phyloP scores from a whole-genome alignment of 148 eudicot species.

The Suaeda aralocaspica region DNA sequence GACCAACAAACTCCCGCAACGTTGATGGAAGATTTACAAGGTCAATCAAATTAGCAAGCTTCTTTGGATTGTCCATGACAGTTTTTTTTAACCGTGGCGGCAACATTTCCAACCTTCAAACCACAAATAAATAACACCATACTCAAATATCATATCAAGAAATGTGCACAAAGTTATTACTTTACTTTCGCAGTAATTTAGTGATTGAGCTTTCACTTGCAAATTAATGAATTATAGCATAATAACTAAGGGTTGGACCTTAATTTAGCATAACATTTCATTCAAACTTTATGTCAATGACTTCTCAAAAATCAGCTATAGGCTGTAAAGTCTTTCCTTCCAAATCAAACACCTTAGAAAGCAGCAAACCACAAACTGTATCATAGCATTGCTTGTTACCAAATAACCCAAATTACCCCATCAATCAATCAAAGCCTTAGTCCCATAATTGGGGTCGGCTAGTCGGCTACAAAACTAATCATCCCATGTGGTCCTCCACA shows the following conservation, averaged over 20 bases:
- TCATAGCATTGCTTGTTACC: too few species aligned
- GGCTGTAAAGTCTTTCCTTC: background rate
- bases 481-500: too few species aligned
- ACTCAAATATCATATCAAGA: too few species aligned
- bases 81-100: slow-evolving; percentile 67
- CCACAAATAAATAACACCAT: background rate
- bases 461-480: too few species aligned
- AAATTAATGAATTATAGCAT: background rate
- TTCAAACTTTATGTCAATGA: background rate
- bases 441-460: too few species aligned
- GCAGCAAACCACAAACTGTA: background rate
- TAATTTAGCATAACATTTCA: background rate
- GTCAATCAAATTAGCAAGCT: slow-evolving; percentile 77
- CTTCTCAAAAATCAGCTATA: background rate
- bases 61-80: slow-evolving; percentile 68
- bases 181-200: too few species aligned
- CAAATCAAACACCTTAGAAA: background rate
- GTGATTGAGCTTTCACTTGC: background rate
- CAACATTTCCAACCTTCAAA: slow-evolving; percentile 40
- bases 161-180: too few species aligned
- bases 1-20: slow-evolving; percentile 77
- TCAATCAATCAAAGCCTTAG: too few species aligned
- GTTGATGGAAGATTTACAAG: slow-evolving; percentile 79
- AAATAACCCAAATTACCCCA: too few species aligned
- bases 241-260: too few species aligned